These are phyloP conservation scores for Cryptosporidium meleagridis DNA, from an alignment of 169 alveolate genomes.

Conservation along the genomic window DNA sequence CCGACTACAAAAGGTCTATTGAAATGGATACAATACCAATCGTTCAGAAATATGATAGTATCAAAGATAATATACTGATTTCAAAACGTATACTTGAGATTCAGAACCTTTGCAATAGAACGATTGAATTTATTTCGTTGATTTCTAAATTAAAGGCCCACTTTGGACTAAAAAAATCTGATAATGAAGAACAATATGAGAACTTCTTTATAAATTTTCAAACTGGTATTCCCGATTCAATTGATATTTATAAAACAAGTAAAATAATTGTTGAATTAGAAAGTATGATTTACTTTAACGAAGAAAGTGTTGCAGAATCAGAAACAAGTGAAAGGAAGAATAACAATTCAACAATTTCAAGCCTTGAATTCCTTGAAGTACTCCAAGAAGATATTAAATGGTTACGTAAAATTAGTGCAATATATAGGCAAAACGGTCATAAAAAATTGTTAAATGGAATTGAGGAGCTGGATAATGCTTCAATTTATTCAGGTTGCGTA, in stretches of 20 bases:
- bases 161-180: constrained; percentile 8
- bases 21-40: constrained; percentile 7
- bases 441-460: constrained; percentile 38
- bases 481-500: constrained; percentile 35
- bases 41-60: constrained; percentile 39
- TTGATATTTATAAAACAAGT: constrained; percentile 42
- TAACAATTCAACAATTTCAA: background rate
- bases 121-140: constrained; percentile 52
- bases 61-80: constrained; percentile 24
- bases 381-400: constrained; percentile 67
- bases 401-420: constrained; percentile 51
- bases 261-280: constrained; percentile 60
- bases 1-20: background rate
- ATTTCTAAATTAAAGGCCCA: constrained; percentile 2
- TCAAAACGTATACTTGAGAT: constrained; percentile 33
- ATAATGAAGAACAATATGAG: constrained; percentile 16
- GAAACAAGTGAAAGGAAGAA: background rate
- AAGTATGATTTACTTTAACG: constrained; percentile 25
- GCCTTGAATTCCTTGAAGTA: constrained; percentile 54
- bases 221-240: constrained; percentile 27
- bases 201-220: background rate
- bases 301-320: background rate
- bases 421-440: constrained; percentile 65
- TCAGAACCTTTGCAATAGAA: constrained; percentile 38
- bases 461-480: constrained; percentile 22